Percentiles rank a stretch among this genome's conserved stretches.
phyloP scores from a whole-genome alignment of 176 grass and related monocot genomes.

The Musa troglodytarum region DNA sequence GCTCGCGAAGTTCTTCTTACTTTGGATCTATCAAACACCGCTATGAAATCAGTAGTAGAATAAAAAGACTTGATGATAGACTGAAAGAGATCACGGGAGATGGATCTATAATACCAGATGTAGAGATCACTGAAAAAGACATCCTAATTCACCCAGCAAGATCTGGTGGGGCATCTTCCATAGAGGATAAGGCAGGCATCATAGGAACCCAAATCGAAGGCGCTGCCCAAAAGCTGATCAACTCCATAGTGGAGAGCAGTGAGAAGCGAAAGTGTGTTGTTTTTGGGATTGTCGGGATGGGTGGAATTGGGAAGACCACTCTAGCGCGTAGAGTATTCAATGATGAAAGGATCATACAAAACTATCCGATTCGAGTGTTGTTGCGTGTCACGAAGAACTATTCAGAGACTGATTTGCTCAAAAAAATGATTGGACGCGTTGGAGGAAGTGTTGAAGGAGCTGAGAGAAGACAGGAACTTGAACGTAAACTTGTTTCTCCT shows the following conservation, averaged over 20 bases:
- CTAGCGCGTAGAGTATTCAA: too few relatives aligned
- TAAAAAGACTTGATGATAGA: not conserved
- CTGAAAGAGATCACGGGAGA: not conserved
- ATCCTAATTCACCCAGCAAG: not conserved
- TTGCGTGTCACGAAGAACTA: not conserved
- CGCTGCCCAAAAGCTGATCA: not conserved
- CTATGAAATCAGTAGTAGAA: not conserved
- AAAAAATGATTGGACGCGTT: not conserved
- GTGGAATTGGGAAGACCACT: not conserved
- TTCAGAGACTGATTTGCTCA: not conserved
- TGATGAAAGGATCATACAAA: not conserved
- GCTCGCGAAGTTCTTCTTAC: not conserved
- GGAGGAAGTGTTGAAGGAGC: not conserved
- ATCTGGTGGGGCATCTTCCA: not conserved
- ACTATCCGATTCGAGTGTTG: not conserved
- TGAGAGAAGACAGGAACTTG: not conserved
- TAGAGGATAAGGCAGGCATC: not conserved
- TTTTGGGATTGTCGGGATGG: not conserved
- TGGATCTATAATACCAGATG: not conserved
- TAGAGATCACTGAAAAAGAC: accelerated
- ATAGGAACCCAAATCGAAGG: not conserved
- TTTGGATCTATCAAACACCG: not conserved
- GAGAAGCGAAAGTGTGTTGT: not conserved
- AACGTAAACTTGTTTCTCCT: not conserved
- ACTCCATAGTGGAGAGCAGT: not conserved